Conservation (phyloP, 768 basidiomycete species). For the Suillus spraguei region DNA sequence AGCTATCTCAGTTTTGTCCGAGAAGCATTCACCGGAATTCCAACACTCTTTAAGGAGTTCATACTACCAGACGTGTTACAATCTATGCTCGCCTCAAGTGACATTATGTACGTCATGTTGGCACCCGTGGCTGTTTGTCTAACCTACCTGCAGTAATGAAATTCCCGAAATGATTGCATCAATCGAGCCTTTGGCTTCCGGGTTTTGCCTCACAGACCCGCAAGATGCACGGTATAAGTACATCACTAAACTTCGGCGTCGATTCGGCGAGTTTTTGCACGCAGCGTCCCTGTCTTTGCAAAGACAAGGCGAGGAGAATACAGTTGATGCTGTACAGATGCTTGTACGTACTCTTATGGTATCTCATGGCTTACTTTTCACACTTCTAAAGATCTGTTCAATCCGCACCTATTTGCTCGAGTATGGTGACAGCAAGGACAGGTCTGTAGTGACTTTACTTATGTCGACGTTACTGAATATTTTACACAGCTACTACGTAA, state of each 20-base stretch:
- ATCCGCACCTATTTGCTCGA: slow-evolving; percentile 74
- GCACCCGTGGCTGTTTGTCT: background rate
- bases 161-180: slow-evolving; percentile 78
- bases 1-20: slow-evolving; percentile 74
- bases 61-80: slow-evolving; percentile 51
- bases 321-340: slow-evolving; percentile 75
- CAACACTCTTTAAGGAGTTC: slow-evolving; percentile 61
- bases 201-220: slow-evolving; percentile 68
- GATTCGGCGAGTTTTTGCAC: slow-evolving; percentile 73
- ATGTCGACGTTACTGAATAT: slow-evolving; percentile 3
- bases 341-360: slow-evolving; percentile 5
- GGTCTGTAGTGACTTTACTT: slow-evolving; percentile 28
- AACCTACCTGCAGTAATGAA: slow-evolving; percentile 52
- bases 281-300: slow-evolving; percentile 66
- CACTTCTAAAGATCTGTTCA: slow-evolving; percentile 30
- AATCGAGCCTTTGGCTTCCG: slow-evolving; percentile 60
- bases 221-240: slow-evolving; percentile 66
- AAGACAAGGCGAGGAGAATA: slow-evolving; percentile 78
- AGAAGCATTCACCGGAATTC: slow-evolving; percentile 74
- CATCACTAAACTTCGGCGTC: slow-evolving; percentile 53
- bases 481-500: slow-evolving; percentile 51
- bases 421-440: slow-evolving; percentile 72
- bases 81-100: slow-evolving; percentile 51
- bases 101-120: slow-evolving; percentile 60
- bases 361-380: background rate